A percentile compares a stretch with the other conserved stretches of the same genome.
Evolutionary conservation across 495 filamentous ascomycete species (phyloP).

Genomic region (Hypoxylon crocopeplum): DNA sequence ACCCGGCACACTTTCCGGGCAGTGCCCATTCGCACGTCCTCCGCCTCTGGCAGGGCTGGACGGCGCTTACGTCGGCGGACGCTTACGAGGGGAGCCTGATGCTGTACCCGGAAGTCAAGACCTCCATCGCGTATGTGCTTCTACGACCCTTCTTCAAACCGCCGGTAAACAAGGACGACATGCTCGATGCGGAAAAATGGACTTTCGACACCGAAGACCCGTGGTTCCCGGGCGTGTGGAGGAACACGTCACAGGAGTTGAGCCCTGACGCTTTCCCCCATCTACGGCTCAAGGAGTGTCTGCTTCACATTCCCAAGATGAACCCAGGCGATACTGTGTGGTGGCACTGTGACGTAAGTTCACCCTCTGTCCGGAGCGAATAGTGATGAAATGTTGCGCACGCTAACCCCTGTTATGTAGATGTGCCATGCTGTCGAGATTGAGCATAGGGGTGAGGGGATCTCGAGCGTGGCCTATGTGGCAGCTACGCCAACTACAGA

Average conservation of each 20-base stretch:
- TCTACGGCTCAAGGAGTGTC: slow-evolving; percentile 15
- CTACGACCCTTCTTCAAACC: slow-evolving; percentile 23
- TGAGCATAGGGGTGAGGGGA: slow-evolving; percentile 14
- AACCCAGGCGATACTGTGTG: slow-evolving; percentile 23
- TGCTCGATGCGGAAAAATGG: slow-evolving; percentile 23
- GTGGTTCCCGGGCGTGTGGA: slow-evolving; percentile 24
- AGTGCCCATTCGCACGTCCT: slow-evolving; percentile 23
- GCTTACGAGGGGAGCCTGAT: slow-evolving; percentile 23
- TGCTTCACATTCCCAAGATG: slow-evolving; percentile 19
- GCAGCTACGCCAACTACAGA: slow-evolving; percentile 19
- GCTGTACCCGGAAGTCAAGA: slow-evolving; percentile 21
- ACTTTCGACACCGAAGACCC: slow-evolving; percentile 10
- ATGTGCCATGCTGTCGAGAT: slow-evolving; percentile 17
- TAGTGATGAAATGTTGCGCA: slow-evolving; percentile 3
- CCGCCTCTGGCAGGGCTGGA: slow-evolving; percentile 35
- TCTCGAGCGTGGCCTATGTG: slow-evolving; percentile 19
- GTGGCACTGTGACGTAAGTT: slow-evolving; percentile 28
- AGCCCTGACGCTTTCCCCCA: slow-evolving; percentile 15
- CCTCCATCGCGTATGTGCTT: slow-evolving; percentile 17
- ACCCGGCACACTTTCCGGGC: slow-evolving; percentile 11
- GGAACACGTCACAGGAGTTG: background rate
- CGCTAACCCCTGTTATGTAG: slow-evolving; percentile 6
- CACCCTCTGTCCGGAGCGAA: background rate
- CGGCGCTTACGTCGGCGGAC: slow-evolving; percentile 18
- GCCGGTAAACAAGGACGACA: slow-evolving; percentile 9